Percentiles rank a stretch among this genome's conserved stretches.
These are phyloP conservation scores for Pseudohalonectria lignicola DNA, from an alignment of 2,329 filamentous ascomycete genomes.

Conservation along the genomic window DNA sequence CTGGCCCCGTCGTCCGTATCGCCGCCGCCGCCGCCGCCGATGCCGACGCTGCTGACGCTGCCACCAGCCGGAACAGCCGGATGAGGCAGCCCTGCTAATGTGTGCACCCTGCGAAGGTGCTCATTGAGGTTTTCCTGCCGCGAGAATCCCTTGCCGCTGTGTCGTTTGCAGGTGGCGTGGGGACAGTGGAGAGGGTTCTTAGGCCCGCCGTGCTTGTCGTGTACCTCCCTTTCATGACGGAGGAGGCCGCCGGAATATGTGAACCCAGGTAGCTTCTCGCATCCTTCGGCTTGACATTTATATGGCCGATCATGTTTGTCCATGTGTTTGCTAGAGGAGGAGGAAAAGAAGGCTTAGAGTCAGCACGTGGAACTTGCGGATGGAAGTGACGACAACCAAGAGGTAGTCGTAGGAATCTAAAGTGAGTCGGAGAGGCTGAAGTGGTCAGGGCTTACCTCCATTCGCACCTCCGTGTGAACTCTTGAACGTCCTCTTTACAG, in stretches of 20 bases:
- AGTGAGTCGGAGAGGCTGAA: no score
- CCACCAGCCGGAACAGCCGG: no score
- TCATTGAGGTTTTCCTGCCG: slow-evolving; percentile 90
- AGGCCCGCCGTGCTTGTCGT: slow-evolving; percentile 79
- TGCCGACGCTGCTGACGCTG: no score
- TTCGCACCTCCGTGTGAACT: slow-evolving; percentile 78
- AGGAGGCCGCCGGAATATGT: slow-evolving; percentile 88
- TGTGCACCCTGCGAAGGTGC: slow-evolving; percentile 84
- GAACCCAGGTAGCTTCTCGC: slow-evolving; percentile 86
- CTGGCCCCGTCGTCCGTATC: slow-evolving; percentile 36
- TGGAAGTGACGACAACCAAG: not conserved
- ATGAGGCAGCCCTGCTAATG: no score
- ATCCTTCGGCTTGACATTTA: slow-evolving; percentile 70
- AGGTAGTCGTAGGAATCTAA: no score
- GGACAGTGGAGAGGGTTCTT: slow-evolving; percentile 84
- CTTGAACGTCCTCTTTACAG: slow-evolving; percentile 52
- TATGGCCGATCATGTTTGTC: slow-evolving; percentile 95
- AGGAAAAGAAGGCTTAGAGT: not conserved
- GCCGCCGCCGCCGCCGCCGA: no score
- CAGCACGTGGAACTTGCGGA: not conserved
- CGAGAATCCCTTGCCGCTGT: slow-evolving; percentile 80
- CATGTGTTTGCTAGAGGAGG: slow-evolving; percentile 73
- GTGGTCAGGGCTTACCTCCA: slow-evolving; percentile 66
- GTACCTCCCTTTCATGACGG: slow-evolving; percentile 86
- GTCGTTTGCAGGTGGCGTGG: slow-evolving; percentile 77